Evolutionary conservation across 2,329 filamentous ascomycete species (phyloP).

Genomic region (Botrytis pseudocinerea): DNA sequence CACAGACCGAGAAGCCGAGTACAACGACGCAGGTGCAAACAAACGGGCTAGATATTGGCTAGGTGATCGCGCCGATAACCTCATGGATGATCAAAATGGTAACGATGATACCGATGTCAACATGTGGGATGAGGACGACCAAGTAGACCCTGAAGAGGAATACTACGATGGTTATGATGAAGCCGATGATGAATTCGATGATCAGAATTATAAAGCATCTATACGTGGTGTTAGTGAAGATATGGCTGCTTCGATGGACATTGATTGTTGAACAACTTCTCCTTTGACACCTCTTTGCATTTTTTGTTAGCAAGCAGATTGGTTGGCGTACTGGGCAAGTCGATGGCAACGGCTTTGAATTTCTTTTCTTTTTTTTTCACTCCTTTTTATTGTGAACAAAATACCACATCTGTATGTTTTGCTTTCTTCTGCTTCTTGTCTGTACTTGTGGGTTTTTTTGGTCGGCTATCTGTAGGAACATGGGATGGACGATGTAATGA

Average conservation of each 20-base stretch:
- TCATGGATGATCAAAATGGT: slow-evolving; percentile 45
- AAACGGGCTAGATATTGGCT: slow-evolving; percentile 91
- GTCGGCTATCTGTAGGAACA: slow-evolving; percentile 21
- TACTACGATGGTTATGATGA: slow-evolving; percentile 44
- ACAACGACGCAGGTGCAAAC: slow-evolving; percentile 56
- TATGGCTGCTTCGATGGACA: slow-evolving; percentile 62
- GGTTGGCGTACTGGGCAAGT: slow-evolving; percentile 20
- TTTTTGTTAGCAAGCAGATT: not conserved
- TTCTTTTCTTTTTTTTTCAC: slow-evolving; percentile 1
- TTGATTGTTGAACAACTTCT: slow-evolving; percentile 44
- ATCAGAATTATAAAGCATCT: slow-evolving; percentile 48
- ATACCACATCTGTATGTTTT: slow-evolving; percentile 7
- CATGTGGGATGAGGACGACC: slow-evolving; percentile 47
- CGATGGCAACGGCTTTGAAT: slow-evolving; percentile 27
- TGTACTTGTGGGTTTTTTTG: slow-evolving; percentile 22
- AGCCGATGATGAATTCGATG: slow-evolving; percentile 40
- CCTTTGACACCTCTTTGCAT: slow-evolving; percentile 5
- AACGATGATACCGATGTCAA: slow-evolving; percentile 45
- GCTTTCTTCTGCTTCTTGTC: slow-evolving; percentile 25
- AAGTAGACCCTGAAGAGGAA: slow-evolving; percentile 47
- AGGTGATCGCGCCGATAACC: slow-evolving; percentile 58
- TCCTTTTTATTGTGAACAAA: not conserved
- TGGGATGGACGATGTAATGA: slow-evolving; percentile 19
- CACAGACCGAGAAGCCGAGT: slow-evolving; percentile 36
- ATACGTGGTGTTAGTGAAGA: slow-evolving; percentile 63